A percentile compares a stretch with the other conserved stretches of the same genome.
Conservation (phyloP, 352 stramenopile species). For the Phytopythium vexans region DNA sequence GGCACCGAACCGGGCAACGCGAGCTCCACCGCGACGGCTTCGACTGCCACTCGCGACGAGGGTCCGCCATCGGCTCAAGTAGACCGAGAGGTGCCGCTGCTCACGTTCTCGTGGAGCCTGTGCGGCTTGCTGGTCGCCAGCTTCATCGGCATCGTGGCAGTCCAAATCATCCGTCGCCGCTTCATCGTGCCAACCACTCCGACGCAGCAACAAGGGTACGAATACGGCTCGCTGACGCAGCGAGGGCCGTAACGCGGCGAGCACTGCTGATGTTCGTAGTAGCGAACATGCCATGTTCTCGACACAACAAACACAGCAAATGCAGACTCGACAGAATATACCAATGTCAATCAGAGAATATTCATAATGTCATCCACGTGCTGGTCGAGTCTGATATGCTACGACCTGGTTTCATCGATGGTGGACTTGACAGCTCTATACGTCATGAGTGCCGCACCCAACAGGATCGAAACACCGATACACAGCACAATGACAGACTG, state of each 20-base stretch:
- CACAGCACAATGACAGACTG: slow-evolving; percentile 68
- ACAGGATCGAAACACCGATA: slow-evolving; percentile 36
- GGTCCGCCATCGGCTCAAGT: slow-evolving; percentile 3
- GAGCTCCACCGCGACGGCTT: slow-evolving; percentile 5
- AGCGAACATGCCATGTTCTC: no score
- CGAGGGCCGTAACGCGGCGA: no score
- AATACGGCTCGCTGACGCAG: slow-evolving; percentile 15
- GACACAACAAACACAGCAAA: no score
- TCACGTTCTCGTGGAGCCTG: slow-evolving; percentile 30
- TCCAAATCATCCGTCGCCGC: slow-evolving; percentile 18
- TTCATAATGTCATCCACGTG: no score
- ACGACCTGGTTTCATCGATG: slow-evolving; percentile 17
- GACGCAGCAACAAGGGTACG: slow-evolving; percentile 4
- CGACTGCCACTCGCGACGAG: not conserved
- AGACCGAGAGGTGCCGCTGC: slow-evolving; percentile 12
- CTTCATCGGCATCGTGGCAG: slow-evolving; percentile 34
- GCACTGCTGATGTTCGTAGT: no score
- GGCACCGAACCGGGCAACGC: slow-evolving; percentile 4
- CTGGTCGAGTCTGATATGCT: no score
- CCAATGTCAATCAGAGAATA: no score
- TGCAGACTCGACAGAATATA: no score
- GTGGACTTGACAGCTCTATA: slow-evolving; percentile 51
- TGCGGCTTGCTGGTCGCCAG: slow-evolving; percentile 36
- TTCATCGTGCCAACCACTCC: slow-evolving; percentile 1
- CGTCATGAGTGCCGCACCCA: slow-evolving; percentile 46